Percentiles rank a stretch among this genome's conserved stretches.
Evolutionary conservation across 1,284 basidiomycete species (phyloP).

Genomic region (Austroboletus novae-zelandiae): DNA sequence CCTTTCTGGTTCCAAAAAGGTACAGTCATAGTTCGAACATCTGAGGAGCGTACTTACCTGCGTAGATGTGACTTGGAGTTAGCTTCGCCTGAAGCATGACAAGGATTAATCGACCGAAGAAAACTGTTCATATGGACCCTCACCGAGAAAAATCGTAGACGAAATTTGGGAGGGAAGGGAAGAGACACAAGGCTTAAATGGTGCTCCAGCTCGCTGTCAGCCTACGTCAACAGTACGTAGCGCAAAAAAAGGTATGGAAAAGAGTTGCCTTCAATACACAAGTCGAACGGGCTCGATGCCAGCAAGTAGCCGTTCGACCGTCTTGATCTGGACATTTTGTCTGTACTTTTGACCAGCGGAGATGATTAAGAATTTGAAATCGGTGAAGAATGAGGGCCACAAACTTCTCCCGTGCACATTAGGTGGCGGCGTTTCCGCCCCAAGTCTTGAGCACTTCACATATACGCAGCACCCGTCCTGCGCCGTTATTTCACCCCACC

Average conservation of each 20-base stretch:
- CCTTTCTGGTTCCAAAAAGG: not conserved
- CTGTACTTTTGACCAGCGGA: not conserved
- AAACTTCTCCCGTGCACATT: too few relatives aligned
- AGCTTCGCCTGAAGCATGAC: not conserved
- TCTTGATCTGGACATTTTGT: too few relatives aligned
- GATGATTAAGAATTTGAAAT: too few relatives aligned
- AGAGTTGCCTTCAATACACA: too few relatives aligned
- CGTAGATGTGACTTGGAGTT: not conserved
- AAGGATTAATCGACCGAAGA: not conserved
- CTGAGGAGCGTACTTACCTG: too few relatives aligned
- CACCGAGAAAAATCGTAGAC: not conserved
- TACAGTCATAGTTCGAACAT: not conserved
- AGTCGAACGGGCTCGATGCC: too few relatives aligned
- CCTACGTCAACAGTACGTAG: not conserved
- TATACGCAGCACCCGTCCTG: slow-evolving; percentile 11
- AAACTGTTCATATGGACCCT: not conserved
- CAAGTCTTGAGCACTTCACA: slow-evolving; percentile 13
- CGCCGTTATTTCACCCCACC: not conserved
- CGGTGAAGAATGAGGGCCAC: too few relatives aligned
- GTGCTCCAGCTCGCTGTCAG: not conserved
- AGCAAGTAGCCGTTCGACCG: too few relatives aligned
- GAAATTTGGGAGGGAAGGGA: not conserved
- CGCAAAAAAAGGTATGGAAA: too few relatives aligned
- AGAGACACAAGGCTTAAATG: slow-evolving; percentile 4
- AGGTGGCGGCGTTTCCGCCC: too few relatives aligned